Percentiles rank a stretch among this genome's conserved stretches.
Evolutionary conservation across 163 green algal genomes (phyloP).

Genomic region (Scenedesmus sp.): DNA sequence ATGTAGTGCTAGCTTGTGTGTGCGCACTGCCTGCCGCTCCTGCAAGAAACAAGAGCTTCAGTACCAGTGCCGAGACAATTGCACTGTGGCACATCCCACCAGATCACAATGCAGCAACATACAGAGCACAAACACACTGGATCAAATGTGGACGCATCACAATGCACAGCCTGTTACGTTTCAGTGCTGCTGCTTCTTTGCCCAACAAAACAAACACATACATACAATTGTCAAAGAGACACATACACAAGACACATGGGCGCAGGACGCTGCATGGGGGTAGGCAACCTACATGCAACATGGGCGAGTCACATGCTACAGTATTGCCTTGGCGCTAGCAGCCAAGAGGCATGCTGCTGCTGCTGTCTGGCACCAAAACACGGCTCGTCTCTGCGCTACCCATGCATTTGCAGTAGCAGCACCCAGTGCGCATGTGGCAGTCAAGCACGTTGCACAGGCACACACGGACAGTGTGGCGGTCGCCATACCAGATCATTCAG

Average conservation of each 20-base stretch:
- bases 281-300: neutral
- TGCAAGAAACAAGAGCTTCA: neutral
- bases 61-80: neutral
- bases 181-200: too few relatives aligned
- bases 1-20: neutral
- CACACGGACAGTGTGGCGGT: too few relatives aligned
- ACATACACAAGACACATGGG: neutral
- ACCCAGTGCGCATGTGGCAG: too few relatives aligned
- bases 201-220: too few relatives aligned
- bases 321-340: neutral
- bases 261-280: neutral
- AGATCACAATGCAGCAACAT: neutral
- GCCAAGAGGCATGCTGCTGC: neutral
- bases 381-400: too few relatives aligned
- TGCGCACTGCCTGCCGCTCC: neutral
- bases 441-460: too few relatives aligned
- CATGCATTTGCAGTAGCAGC: too few relatives aligned
- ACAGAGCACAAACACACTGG: neutral
- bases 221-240: too few relatives aligned
- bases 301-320: neutral
- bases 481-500: too few relatives aligned
- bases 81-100: neutral
- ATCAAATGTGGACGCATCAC: neutral
- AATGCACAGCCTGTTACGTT: neutral
- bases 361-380: too few relatives aligned